These are phyloP conservation scores for Colletotrichum euphorbiae DNA, from an alignment of 2,329 filamentous ascomycete genomes.

Conservation along the genomic window DNA sequence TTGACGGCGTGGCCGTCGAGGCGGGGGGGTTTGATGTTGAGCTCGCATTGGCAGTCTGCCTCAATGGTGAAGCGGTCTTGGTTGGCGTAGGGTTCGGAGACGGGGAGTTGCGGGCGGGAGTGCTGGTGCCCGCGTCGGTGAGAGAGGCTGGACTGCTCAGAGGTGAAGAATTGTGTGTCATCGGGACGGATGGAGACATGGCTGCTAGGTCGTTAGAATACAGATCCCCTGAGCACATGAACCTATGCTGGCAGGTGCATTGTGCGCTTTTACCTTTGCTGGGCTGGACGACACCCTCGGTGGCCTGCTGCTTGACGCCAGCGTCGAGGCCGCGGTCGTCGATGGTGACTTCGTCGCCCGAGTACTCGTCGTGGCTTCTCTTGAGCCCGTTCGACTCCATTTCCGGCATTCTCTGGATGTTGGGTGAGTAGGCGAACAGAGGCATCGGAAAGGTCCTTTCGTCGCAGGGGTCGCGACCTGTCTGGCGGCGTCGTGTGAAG, in stretches of 20 bases:
- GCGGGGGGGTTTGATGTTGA: conserved; percentile 26
- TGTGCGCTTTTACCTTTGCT: conserved; percentile 17
- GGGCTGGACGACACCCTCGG: conserved; percentile 20
- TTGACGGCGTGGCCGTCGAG: conserved; percentile 20
- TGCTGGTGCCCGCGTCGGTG: conserved; percentile 57
- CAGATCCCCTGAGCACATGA: background rate
- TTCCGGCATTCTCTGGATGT: conserved; percentile 54
- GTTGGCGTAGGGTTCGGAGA: conserved; percentile 45
- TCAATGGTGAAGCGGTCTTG: conserved; percentile 19
- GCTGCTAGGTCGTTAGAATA: background rate
- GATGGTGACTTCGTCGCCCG: conserved; percentile 46
- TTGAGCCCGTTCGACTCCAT: conserved; percentile 57
- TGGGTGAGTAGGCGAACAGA: conserved; percentile 59
- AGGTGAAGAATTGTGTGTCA: conserved; percentile 32
- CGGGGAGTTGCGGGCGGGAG: conserved; percentile 51
- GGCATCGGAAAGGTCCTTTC: conserved; percentile 54
- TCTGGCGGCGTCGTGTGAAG: background rate
- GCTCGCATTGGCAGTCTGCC: conserved; percentile 4
- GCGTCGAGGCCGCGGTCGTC: conserved; percentile 39
- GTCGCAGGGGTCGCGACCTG: conserved; percentile 25
- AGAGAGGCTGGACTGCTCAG: conserved; percentile 44
- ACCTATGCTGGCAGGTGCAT: background rate
- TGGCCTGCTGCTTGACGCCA: conserved; percentile 35
- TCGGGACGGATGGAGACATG: conserved; percentile 12
- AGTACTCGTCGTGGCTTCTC: conserved; percentile 59